Conservation (phyloP, 139 green algal genomes). For the Chlorella ohadii region DNA sequence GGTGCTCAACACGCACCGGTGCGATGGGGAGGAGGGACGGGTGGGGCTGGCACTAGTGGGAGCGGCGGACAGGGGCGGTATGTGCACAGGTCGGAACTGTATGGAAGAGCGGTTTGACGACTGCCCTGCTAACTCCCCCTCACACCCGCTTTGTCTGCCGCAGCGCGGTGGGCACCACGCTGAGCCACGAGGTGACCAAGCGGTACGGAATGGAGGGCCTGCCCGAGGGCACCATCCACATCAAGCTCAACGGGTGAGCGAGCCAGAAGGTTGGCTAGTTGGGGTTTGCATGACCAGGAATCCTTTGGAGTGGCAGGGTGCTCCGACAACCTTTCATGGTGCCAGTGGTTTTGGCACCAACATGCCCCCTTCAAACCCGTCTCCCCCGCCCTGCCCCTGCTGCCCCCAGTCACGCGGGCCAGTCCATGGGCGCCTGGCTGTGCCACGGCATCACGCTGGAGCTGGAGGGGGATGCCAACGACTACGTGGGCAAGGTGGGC, state of each 20-base stretch:
- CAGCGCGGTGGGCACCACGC: constrained; percentile 90
- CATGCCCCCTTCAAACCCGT: no score
- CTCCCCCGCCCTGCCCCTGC: neutral
- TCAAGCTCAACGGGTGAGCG: constrained; percentile 74
- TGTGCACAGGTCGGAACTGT: no score
- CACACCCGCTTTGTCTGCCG: neutral
- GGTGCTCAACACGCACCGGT: constrained; percentile 87
- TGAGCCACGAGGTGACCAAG: constrained; percentile 92
- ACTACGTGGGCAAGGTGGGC: constrained; percentile 94
- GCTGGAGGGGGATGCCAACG: constrained; percentile 94
- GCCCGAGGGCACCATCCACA: constrained; percentile 86
- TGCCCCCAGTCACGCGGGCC: constrained; percentile 89
- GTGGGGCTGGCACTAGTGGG: neutral
- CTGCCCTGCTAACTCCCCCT: neutral
- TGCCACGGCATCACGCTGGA: constrained; percentile 85
- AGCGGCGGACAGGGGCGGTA: no score
- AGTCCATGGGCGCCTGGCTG: constrained; percentile 89
- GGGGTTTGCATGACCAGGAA: no score
- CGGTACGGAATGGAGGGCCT: constrained; percentile 81
- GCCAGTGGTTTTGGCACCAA: no score
- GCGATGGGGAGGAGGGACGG: neutral
- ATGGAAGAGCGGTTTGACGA: no score
- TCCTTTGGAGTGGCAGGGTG: no score
- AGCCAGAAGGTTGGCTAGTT: no score
- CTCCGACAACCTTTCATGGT: no score